These are phyloP conservation scores for Xylaria cubensis DNA, from an alignment of 495 filamentous ascomycete genomes.

Conservation along the genomic window DNA sequence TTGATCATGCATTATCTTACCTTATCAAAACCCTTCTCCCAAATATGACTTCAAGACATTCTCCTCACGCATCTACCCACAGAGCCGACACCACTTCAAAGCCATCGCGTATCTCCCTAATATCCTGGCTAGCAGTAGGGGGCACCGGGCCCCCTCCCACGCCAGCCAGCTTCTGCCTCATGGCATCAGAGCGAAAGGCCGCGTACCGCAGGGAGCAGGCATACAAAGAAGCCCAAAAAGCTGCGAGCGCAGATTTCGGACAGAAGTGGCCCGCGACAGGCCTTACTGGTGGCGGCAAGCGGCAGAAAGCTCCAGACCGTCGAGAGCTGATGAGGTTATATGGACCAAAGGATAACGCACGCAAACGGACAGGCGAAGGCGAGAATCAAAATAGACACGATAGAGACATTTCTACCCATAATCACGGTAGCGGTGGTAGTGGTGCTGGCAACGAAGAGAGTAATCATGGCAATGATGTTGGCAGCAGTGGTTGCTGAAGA, in stretches of 20 bases:
- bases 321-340: slow-evolving; percentile 22
- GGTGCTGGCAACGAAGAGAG: background rate
- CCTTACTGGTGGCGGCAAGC: background rate
- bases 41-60: background rate
- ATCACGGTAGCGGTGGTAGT: background rate
- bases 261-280: slow-evolving; percentile 26
- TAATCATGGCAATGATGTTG: background rate
- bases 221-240: slow-evolving; percentile 8
- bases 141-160: slow-evolving; percentile 32
- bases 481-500: background rate
- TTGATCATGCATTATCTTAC: background rate
- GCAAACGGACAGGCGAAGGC: background rate
- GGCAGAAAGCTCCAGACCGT: background rate
- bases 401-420: background rate
- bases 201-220: background rate
- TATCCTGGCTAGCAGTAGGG: slow-evolving; percentile 28
- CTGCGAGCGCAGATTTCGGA: slow-evolving; percentile 25
- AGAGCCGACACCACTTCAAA: background rate
- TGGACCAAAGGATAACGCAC: background rate
- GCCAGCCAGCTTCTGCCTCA: slow-evolving; percentile 19
- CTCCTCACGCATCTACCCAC: background rate
- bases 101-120: background rate
- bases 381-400: background rate
- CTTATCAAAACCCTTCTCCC: background rate
- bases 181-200: slow-evolving; percentile 32